Conservation (phyloP, 2,329 filamentous ascomycete genomes). For the Pleoardoris graminearum region DNA sequence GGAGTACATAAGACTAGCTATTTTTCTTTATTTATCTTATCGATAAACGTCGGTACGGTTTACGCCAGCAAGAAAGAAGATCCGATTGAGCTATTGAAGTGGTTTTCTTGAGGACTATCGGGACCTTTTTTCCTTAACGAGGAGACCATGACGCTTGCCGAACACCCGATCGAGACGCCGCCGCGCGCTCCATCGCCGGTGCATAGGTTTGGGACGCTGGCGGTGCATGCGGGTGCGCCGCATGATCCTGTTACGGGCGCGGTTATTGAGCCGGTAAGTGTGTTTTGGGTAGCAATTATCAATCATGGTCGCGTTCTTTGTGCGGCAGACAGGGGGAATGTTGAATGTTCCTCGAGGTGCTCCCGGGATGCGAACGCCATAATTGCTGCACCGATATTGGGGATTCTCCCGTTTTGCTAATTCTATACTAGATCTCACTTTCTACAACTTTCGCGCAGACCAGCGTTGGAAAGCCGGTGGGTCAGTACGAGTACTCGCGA, state of each 20-base stretch:
- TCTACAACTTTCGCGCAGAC: slow-evolving; percentile 96
- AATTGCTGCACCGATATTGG: background rate
- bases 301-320: too few species aligned
- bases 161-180: slow-evolving; percentile 70
- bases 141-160: slow-evolving; percentile 43
- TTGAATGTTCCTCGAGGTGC: too few species aligned
- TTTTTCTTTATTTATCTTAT: slow-evolving; percentile 2
- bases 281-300: background rate
- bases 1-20: too few species aligned
- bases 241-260: slow-evolving; percentile 91
- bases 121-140: too few species aligned
- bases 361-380: background rate
- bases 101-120: too few species aligned
- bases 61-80: too few species aligned
- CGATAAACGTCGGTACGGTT: slow-evolving; percentile 12
- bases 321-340: too few species aligned
- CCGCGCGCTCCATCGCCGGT: slow-evolving; percentile 72
- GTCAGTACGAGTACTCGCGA: slow-evolving; percentile 89
- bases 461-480: slow-evolving; percentile 82
- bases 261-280: slow-evolving; percentile 78
- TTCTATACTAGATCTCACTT: slow-evolving; percentile 70
- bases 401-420: slow-evolving; percentile 10
- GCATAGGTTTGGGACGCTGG: slow-evolving; percentile 86
- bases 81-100: too few species aligned
- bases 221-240: slow-evolving; percentile 89